Percentiles rank a stretch among this genome's conserved stretches.
phyloP scores from a whole-genome alignment of 345 rosid species.

The Euphorbia tirucalli region DNA sequence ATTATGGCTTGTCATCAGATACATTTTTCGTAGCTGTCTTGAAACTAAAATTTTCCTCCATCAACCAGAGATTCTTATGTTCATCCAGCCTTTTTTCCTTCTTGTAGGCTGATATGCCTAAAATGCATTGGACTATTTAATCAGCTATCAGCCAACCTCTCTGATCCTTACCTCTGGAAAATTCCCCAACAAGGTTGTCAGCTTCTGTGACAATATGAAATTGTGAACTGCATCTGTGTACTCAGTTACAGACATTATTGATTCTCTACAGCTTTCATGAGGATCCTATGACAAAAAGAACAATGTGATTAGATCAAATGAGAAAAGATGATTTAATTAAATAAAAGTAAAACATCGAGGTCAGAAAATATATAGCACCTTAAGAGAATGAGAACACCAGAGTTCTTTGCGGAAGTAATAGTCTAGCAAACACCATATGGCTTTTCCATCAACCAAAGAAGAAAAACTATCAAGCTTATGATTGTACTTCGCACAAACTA shows the following conservation, averaged over 20 bases:
- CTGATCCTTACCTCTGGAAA: conserved; percentile 74
- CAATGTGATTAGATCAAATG: conserved; percentile 15
- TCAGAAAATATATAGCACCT: conserved; percentile 38
- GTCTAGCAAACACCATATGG: conserved; percentile 95
- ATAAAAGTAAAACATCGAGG: neutral
- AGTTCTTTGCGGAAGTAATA: conserved; percentile 81
- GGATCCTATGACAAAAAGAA: conserved; percentile 41
- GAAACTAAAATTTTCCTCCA: conserved; percentile 4
- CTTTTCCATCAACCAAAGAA: conserved; percentile 80
- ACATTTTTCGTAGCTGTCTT: neutral
- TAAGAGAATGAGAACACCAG: conserved; percentile 50
- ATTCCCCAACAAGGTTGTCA: conserved; percentile 70
- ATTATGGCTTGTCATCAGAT: neutral
- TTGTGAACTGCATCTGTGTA: conserved; percentile 83
- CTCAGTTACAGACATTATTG: conserved; percentile 61
- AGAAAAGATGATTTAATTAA: conserved; percentile 1
- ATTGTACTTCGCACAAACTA: conserved; percentile 59
- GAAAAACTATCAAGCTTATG: conserved; percentile 45
- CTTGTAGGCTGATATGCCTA: too few relatives aligned
- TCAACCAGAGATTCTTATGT: neutral
- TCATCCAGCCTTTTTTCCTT: neutral
- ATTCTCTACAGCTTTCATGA: conserved; percentile 45
- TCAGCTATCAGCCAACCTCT: neutral
- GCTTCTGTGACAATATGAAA: conserved; percentile 75
- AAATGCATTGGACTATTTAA: too few relatives aligned